These are phyloP conservation scores for Pinus albicaulis DNA, from an alignment of 75 land plant species.

Conservation along the genomic window DNA sequence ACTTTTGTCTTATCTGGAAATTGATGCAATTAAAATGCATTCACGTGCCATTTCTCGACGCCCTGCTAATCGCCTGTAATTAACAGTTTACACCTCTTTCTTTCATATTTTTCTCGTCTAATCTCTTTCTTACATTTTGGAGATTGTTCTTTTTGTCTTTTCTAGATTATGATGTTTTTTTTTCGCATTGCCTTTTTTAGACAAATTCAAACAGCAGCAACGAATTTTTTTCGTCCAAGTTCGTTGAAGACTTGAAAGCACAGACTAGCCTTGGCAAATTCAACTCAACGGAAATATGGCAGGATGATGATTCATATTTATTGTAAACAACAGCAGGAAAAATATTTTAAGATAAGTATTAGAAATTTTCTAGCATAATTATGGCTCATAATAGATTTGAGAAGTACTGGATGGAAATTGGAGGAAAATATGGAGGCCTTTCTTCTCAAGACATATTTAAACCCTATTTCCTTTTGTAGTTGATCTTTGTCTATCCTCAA, in stretches of 20 bases:
- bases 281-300: background rate
- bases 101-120: too few relatives aligned
- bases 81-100: too few relatives aligned
- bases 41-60: too few relatives aligned
- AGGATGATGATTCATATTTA: background rate
- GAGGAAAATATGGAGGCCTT: slow-evolving; percentile 6
- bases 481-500: too few relatives aligned
- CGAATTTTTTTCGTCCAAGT: background rate
- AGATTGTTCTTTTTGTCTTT: background rate
- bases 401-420: background rate
- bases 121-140: background rate
- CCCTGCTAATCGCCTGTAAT: too few relatives aligned
- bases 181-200: background rate
- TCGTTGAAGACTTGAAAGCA: too few relatives aligned
- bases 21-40: too few relatives aligned
- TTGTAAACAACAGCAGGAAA: background rate
- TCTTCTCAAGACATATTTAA: slow-evolving; percentile 16
- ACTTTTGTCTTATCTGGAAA: too few relatives aligned
- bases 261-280: background rate
- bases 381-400: background rate
- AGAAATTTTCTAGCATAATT: background rate
- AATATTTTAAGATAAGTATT: background rate
- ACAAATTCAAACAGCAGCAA: background rate
- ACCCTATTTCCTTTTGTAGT: too few relatives aligned
- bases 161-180: background rate